phyloP scores from a whole-genome alignment of 495 filamentous ascomycete species.

The Bacidia rubella region DNA sequence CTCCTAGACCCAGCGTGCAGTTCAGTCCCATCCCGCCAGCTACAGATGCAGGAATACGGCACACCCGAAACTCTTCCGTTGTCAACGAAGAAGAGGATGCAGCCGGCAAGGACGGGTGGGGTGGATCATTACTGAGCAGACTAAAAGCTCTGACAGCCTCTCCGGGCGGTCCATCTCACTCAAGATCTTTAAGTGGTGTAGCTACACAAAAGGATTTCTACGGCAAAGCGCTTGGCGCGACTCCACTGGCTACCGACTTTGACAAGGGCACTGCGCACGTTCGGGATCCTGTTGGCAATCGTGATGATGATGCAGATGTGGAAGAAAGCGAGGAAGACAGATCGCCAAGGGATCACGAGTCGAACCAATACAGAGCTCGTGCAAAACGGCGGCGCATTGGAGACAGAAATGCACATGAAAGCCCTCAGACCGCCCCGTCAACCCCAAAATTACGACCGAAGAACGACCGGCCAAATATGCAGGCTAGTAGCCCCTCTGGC shows the following conservation, averaged over 20 bases:
- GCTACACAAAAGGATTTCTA: conserved; percentile 17
- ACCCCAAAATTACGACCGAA: conserved; percentile 36
- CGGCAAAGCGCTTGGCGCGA: conserved; percentile 13
- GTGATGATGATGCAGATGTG: conserved; percentile 65
- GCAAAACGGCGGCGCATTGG: conserved; percentile 34
- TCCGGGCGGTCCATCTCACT: conserved; percentile 29
- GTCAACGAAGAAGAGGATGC: conserved; percentile 41
- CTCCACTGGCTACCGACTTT: conserved; percentile 28
- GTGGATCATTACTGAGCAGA: conserved; percentile 53
- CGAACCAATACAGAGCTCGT: conserved; percentile 12
- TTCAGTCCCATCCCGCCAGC: conserved; percentile 42
- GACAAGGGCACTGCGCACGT: conserved; percentile 35
- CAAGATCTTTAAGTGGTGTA: conserved; percentile 30
- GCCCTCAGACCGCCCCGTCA: conserved; percentile 45
- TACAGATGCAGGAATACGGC: conserved; percentile 27
- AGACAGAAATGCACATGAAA: conserved; percentile 39
- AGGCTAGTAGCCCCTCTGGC: conserved; percentile 30
- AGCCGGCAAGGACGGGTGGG: conserved; percentile 34
- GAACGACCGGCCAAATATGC: conserved; percentile 29
- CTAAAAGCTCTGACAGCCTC: conserved; percentile 44
- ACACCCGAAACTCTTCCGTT: conserved; percentile 43
- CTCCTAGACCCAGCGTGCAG: conserved; percentile 48
- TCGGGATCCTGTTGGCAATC: conserved; percentile 43
- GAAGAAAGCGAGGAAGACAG: conserved; percentile 53
- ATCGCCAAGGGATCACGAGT: conserved; percentile 25